Percentiles rank a stretch among this genome's conserved stretches.
Conservation (phyloP, 768 basidiomycete species). For the Russula vinacea region DNA sequence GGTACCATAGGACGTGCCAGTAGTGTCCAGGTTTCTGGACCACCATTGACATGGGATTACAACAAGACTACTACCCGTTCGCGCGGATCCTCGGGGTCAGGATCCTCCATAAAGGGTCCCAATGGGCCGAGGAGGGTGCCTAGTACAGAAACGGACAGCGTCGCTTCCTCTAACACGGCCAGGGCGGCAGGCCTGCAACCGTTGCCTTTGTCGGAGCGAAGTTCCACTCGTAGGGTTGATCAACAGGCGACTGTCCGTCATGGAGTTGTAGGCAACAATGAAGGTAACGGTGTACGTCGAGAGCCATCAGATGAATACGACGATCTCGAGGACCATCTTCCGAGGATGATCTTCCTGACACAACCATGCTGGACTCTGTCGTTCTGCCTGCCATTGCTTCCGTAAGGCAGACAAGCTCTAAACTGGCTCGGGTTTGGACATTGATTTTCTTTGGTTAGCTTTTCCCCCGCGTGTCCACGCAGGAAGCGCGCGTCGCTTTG, state of each 20-base stretch:
- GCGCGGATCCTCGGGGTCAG: constrained; percentile 41
- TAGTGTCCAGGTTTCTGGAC: constrained; percentile 58
- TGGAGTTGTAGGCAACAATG: constrained; percentile 33
- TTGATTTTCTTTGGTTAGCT: constrained; percentile 50
- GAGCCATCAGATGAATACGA: constrained; percentile 62
- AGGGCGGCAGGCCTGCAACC: constrained; percentile 61
- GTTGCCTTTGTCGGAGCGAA: constrained; percentile 40
- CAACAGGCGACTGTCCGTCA: constrained; percentile 72
- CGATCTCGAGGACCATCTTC: constrained; percentile 55
- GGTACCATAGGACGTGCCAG: constrained; percentile 66
- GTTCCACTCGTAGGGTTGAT: constrained; percentile 41
- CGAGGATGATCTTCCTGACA: constrained; percentile 61
- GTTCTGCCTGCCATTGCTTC: constrained; percentile 95
- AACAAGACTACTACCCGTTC: constrained; percentile 46
- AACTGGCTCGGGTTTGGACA: neutral
- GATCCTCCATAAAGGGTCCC: constrained; percentile 37
- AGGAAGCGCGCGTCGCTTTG: constrained; percentile 83
- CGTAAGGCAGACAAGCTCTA: constrained; percentile 47
- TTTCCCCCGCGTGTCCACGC: constrained; percentile 88
- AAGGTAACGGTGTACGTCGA: constrained; percentile 38
- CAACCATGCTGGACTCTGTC: constrained; percentile 94
- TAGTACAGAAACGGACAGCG: constrained; percentile 34
- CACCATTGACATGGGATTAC: constrained; percentile 79
- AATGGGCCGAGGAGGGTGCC: constrained; percentile 33
- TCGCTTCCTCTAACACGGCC: constrained; percentile 42